These are phyloP conservation scores for Naganishia sp. DNA, from an alignment of 1,284 basidiomycete species.

Conservation along the genomic window DNA sequence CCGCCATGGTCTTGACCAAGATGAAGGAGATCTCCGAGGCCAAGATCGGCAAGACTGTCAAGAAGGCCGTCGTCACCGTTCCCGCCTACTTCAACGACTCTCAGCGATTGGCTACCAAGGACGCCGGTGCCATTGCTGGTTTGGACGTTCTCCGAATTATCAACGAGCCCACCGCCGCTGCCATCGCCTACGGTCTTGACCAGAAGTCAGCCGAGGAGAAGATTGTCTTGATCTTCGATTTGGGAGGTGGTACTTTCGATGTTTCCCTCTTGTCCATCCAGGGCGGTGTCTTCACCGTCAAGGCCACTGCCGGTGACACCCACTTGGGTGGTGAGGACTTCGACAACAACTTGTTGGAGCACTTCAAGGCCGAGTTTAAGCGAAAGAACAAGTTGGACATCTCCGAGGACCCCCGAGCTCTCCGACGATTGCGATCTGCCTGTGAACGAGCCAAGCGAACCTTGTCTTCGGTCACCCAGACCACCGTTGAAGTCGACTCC, in stretches of 20 bases:
- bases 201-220: conserved; percentile 85
- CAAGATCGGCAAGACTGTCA: conserved; percentile 65
- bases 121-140: conserved; percentile 64
- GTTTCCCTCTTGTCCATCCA: conserved; percentile 66
- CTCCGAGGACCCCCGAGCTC: conserved; percentile 90
- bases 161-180: conserved; percentile 63
- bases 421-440: conserved; percentile 90
- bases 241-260: conserved; percentile 86
- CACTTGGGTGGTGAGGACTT: conserved; percentile 99
- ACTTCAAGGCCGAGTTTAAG: conserved; percentile 73
- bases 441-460: conserved; percentile 99
- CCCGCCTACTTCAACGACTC: conserved; percentile 72
- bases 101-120: conserved; percentile 66
- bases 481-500: conserved; percentile 98
- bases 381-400: conserved; percentile 79
- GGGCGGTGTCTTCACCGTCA: conserved; percentile 66
- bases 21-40: conserved; percentile 85
- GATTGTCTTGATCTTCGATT: conserved; percentile 99
- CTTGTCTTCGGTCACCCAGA: conserved; percentile 95
- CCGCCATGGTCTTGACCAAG: conserved; percentile 96
- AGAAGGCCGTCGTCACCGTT: conserved; percentile 69
- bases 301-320: conserved; percentile 90
- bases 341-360: conserved; percentile 94
- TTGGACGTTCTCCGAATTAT: conserved; percentile 69
- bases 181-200: conserved; percentile 63